These are phyloP conservation scores for Elsinoe fawcettii DNA, from an alignment of 2,329 filamentous ascomycete species.

Conservation along the genomic window DNA sequence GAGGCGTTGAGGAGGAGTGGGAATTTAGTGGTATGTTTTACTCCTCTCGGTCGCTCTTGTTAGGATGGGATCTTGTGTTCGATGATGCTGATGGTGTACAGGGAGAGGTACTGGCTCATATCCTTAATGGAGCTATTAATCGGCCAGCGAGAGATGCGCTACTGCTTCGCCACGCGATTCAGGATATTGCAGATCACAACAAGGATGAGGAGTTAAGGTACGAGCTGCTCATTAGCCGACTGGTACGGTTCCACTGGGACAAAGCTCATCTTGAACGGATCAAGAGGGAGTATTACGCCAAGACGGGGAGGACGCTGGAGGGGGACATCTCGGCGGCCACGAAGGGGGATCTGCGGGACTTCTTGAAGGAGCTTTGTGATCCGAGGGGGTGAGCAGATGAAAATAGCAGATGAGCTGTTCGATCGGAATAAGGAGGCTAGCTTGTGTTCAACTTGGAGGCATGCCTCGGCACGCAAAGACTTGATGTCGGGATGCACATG, in stretches of 20 bases:
- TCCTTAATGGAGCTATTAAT: constrained; percentile 95
- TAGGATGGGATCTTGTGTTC: not conserved
- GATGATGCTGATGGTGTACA: constrained; percentile 32
- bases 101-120: constrained; percentile 91
- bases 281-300: constrained; percentile 69
- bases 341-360: constrained; percentile 53
- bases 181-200: constrained; percentile 40
- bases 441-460: too few species aligned
- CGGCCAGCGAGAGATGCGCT: constrained; percentile 87
- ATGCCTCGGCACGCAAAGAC: too few species aligned
- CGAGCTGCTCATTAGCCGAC: constrained; percentile 77
- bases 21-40: constrained; percentile 74
- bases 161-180: constrained; percentile 79
- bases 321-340: constrained; percentile 72
- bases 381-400: not conserved
- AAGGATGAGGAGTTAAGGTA: constrained; percentile 53
- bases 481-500: too few species aligned
- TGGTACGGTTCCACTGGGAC: constrained; percentile 92
- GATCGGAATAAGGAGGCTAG: too few species aligned
- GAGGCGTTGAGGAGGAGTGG: constrained; percentile 82
- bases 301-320: constrained; percentile 67
- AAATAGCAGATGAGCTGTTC: too few species aligned
- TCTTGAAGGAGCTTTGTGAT: constrained; percentile 27
- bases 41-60: too few species aligned
- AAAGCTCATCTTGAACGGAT: constrained; percentile 69